Evolutionary conservation across 306 rosid species (phyloP).

Genomic region (Begonia loranthoides): DNA sequence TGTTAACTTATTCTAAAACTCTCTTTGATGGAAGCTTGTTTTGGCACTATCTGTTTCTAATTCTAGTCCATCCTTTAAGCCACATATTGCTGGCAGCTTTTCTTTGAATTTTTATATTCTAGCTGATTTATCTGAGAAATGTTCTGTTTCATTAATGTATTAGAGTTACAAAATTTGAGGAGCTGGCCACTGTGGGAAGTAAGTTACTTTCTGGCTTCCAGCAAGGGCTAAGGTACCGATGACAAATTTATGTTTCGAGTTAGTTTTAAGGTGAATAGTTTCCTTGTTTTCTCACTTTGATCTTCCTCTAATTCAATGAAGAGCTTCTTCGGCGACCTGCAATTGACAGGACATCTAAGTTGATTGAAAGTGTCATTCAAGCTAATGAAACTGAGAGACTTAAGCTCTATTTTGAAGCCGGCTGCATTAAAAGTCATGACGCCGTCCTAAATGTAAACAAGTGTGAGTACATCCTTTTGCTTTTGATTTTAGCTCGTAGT

Average conservation of each 20-base stretch:
- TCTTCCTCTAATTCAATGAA: constrained; percentile 11
- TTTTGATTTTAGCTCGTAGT: neutral
- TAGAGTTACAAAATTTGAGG: constrained; percentile 57
- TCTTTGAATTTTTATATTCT: neutral
- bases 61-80: too few relatives aligned
- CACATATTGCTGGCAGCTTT: neutral
- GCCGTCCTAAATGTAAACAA: constrained; percentile 27
- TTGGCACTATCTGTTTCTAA: too few relatives aligned
- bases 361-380: constrained; percentile 33
- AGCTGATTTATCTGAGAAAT: constrained; percentile 1
- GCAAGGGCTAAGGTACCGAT: constrained; percentile 58
- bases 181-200: constrained; percentile 41
- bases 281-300: neutral
- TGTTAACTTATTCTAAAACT: too few relatives aligned
- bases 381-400: constrained; percentile 46
- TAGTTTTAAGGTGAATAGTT: constrained; percentile 3
- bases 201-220: constrained; percentile 46
- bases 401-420: constrained; percentile 44
- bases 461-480: constrained; percentile 17
- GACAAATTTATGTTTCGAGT: constrained; percentile 8
- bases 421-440: constrained; percentile 42
- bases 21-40: too few relatives aligned
- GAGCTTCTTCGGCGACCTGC: constrained; percentile 56
- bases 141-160: constrained; percentile 13
- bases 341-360: constrained; percentile 33